Conservation (phyloP, 441 rosid genomes). For the Geranium incanum region DNA sequence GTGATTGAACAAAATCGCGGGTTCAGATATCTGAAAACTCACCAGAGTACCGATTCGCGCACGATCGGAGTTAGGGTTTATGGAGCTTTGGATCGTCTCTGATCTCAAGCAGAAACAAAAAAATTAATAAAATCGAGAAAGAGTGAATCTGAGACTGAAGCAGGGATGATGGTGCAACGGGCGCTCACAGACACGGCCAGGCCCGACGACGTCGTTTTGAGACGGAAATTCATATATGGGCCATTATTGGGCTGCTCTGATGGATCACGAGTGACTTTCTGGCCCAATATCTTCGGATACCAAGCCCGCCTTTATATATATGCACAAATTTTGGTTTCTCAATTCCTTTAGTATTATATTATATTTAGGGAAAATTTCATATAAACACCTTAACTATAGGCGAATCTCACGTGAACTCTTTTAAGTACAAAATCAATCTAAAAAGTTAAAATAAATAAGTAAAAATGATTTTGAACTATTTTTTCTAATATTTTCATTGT, state of each 20-base stretch:
- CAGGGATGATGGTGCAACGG: background rate
- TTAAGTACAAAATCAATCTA: no score
- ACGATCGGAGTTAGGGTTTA: background rate
- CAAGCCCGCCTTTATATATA: no score
- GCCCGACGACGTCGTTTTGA: background rate
- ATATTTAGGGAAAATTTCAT: no score
- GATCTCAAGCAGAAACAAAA: background rate
- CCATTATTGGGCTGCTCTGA: no score
- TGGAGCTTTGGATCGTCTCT: background rate
- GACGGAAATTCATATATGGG: background rate
- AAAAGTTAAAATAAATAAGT: no score
- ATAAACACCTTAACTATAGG: no score
- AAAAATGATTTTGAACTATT: no score
- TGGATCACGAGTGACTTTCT: background rate
- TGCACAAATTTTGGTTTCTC: no score
- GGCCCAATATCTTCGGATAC: background rate
- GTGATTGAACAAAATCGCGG: background rate
- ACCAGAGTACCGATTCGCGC: background rate
- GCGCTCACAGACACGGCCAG: background rate
- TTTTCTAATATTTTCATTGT: no score
- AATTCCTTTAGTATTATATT: no score
- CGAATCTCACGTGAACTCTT: no score
- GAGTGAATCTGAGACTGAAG: background rate
- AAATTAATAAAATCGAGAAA: background rate
- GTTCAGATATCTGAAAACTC: background rate